Percentiles rank a stretch among this genome's conserved stretches.
phyloP scores from a whole-genome alignment of 169 alveolate genomes.

The Eimeria necatrix region DNA sequence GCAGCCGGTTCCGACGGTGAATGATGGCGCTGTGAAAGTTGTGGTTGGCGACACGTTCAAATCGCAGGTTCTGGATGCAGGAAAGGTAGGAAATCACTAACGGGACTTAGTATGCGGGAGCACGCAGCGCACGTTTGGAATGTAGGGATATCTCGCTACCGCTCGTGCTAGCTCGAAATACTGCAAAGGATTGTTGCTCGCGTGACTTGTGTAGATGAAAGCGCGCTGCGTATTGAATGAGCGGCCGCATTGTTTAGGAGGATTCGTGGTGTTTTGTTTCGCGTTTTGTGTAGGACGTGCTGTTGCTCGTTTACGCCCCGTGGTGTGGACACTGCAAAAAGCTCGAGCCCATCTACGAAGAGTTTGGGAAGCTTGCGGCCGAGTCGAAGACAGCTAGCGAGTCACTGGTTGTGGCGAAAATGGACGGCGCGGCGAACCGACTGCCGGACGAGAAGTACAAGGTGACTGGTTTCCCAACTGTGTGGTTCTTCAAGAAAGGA shows the following conservation, averaged over 20 bases:
- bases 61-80: slow-evolving; percentile 86
- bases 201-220: too few species aligned
- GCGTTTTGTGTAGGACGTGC: slow-evolving; percentile 87
- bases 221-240: too few species aligned
- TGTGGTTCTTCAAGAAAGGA: slow-evolving; percentile 68
- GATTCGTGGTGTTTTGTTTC: background rate
- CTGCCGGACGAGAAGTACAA: slow-evolving; percentile 58
- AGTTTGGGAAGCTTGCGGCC: slow-evolving; percentile 83
- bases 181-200: too few species aligned
- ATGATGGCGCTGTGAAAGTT: slow-evolving; percentile 90
- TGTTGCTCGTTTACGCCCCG: slow-evolving; percentile 97
- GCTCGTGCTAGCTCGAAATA: too few species aligned
- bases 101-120: too few species aligned
- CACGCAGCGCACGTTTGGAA: too few species aligned
- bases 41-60: slow-evolving; percentile 78
- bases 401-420: slow-evolving; percentile 93
- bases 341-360: slow-evolving; percentile 90
- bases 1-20: slow-evolving; percentile 92
- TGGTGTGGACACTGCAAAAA: slow-evolving; percentile 98
- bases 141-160: too few species aligned
- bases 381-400: slow-evolving; percentile 75
- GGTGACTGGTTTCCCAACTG: slow-evolving; percentile 61
- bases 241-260: too few species aligned
- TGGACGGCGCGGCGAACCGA: slow-evolving; percentile 92
- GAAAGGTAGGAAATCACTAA: slow-evolving; percentile 77